Percentiles rank a stretch among this genome's conserved stretches.
phyloP scores from a whole-genome alignment of 2,329 filamentous ascomycete genomes.

The Cryoendolithus antarcticus region DNA sequence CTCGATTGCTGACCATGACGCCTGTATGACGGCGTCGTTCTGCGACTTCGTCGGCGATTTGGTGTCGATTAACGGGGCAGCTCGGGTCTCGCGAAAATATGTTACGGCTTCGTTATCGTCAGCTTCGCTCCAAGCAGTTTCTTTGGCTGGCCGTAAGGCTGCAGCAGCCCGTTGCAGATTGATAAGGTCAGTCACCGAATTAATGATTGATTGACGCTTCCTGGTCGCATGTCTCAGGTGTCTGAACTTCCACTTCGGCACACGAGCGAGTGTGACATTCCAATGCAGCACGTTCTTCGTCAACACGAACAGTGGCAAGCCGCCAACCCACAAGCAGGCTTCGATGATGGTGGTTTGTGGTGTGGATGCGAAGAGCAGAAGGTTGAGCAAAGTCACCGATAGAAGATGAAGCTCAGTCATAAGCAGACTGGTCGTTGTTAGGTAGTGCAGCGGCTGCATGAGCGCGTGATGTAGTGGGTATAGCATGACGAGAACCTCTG shows the following conservation, averaged over 20 bases:
- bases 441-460: slow-evolving; percentile 58
- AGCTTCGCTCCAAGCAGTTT: slow-evolving; percentile 31
- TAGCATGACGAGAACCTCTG: slow-evolving; percentile 50
- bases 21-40: no score
- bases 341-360: slow-evolving; percentile 34
- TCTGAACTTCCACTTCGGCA: slow-evolving; percentile 83
- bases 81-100: no score
- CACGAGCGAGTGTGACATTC: slow-evolving; percentile 74
- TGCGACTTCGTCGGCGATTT: no score
- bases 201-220: slow-evolving; percentile 31
- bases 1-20: no score
- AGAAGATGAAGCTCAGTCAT: slow-evolving; percentile 79
- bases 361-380: slow-evolving; percentile 64
- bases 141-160: slow-evolving; percentile 13
- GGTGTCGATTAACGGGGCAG: no score
- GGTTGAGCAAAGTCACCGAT: slow-evolving; percentile 68
- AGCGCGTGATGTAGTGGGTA: slow-evolving; percentile 77
- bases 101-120: no score
- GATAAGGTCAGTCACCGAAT: slow-evolving; percentile 26
- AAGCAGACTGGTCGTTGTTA: slow-evolving; percentile 81
- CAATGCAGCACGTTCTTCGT: slow-evolving; percentile 66
- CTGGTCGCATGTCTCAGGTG: slow-evolving; percentile 37
- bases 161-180: slow-evolving; percentile 19
- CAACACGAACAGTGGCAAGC: slow-evolving; percentile 58
- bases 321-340: slow-evolving; percentile 44